A percentile compares a stretch with the other conserved stretches of the same genome.
Evolutionary conservation across 2,329 filamentous ascomycete species (phyloP).

Genomic region (Aspergillus melleus): DNA sequence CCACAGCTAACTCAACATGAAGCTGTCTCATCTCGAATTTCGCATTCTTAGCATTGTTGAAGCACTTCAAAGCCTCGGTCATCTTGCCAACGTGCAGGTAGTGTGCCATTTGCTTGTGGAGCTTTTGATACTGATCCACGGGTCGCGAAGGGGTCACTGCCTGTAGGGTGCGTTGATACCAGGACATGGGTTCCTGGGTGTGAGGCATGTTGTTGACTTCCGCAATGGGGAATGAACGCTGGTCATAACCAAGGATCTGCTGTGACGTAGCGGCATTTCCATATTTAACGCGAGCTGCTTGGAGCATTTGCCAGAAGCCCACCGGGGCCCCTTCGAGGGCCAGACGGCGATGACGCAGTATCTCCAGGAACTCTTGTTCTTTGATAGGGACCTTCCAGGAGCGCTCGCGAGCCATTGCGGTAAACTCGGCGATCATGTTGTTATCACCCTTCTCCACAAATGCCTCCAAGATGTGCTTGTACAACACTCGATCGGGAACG

Average conservation of each 20-base stretch:
- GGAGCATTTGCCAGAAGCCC: slow-evolving; percentile 43
- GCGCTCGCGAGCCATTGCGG: slow-evolving; percentile 28
- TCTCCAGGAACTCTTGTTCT: slow-evolving; percentile 30
- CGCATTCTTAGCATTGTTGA: slow-evolving; percentile 28
- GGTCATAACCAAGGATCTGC: slow-evolving; percentile 38
- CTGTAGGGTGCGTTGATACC: slow-evolving; percentile 34
- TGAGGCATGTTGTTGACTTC: slow-evolving; percentile 28
- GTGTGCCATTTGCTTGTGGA: slow-evolving; percentile 40
- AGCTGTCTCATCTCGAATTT: slow-evolving; percentile 32
- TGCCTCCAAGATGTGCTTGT: slow-evolving; percentile 42
- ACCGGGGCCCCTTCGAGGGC: slow-evolving; percentile 35
- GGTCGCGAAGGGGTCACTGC: slow-evolving; percentile 28
- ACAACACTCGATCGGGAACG: slow-evolving; percentile 39
- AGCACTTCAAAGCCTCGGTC: slow-evolving; percentile 32
- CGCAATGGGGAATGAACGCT: slow-evolving; percentile 28
- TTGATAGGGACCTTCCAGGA: slow-evolving; percentile 36
- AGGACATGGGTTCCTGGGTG: slow-evolving; percentile 19
- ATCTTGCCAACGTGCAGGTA: slow-evolving; percentile 39
- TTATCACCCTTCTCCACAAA: slow-evolving; percentile 40
- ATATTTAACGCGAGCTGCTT: slow-evolving; percentile 36
- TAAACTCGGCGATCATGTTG: slow-evolving; percentile 33
- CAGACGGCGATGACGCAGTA: slow-evolving; percentile 36
- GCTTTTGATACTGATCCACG: slow-evolving; percentile 33
- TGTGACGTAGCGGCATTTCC: slow-evolving; percentile 33
- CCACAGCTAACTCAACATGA: slow-evolving; percentile 39